A percentile compares a stretch with the other conserved stretches of the same genome.
phyloP scores from a whole-genome alignment of 2,329 filamentous ascomycete genomes.

The Beauveria caledonica region DNA sequence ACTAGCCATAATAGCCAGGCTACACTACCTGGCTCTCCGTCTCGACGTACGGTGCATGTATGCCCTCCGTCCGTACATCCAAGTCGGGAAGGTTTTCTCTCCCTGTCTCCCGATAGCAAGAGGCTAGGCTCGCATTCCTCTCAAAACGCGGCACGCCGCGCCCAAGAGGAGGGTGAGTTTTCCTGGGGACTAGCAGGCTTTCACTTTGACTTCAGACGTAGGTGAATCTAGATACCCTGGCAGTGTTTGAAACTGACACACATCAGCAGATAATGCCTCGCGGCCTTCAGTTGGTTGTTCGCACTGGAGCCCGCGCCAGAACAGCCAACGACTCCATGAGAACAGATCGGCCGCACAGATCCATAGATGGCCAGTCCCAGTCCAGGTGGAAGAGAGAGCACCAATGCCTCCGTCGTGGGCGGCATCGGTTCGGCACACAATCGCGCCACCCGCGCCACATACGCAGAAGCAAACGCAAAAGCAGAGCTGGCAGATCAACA shows the following conservation, averaged over 20 bases:
- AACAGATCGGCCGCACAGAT: too few species aligned
- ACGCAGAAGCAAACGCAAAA: not conserved
- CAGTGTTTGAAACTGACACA: not conserved
- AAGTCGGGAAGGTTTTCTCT: not conserved
- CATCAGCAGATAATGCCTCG: not conserved
- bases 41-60: not conserved
- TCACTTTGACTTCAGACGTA: not conserved
- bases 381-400: not conserved
- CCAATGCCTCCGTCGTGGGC: not conserved
- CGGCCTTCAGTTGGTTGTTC: not conserved
- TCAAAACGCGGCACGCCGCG: not conserved
- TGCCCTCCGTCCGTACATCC: not conserved
- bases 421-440: not conserved
- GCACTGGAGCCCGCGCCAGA: not conserved
- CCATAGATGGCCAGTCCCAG: not conserved
- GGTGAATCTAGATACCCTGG: not conserved
- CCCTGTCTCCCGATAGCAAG: not conserved
- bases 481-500: slow-evolving; percentile 7
- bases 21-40: not conserved
- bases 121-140: not conserved
- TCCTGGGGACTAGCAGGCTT: not conserved
- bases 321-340: not conserved
- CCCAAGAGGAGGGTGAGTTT: not conserved
- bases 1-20: not conserved
- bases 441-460: not conserved